Percentiles rank a stretch among this genome's conserved stretches.
phyloP scores from a whole-genome alignment of 768 basidiomycete genomes.

The Harrya chromipes region DNA sequence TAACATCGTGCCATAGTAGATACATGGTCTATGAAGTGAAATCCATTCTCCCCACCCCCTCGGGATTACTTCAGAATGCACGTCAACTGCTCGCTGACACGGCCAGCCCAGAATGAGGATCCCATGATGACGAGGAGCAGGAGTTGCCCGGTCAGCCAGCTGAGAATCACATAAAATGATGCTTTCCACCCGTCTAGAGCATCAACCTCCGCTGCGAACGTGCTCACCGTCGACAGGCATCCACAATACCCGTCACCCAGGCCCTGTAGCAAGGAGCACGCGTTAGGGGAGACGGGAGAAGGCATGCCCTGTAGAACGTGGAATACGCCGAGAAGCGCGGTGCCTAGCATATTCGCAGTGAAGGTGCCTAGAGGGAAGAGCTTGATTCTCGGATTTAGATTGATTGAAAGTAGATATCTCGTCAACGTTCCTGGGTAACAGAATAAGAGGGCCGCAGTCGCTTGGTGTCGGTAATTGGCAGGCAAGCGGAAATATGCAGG shows the following conservation, averaged over 20 bases:
- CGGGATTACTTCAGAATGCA: conserved; percentile 42
- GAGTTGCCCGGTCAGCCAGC: conserved; percentile 68
- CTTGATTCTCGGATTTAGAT: conserved; percentile 62
- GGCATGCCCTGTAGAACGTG: conserved; percentile 61
- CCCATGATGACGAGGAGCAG: conserved; percentile 73
- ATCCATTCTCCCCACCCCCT: background rate
- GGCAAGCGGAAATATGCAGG: conserved; percentile 78
- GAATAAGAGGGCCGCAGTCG: conserved; percentile 85
- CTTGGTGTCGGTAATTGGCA: conserved; percentile 64
- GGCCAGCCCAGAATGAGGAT: conserved; percentile 52
- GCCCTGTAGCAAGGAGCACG: conserved; percentile 77
- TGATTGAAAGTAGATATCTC: conserved; percentile 73
- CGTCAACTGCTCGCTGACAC: conserved; percentile 42
- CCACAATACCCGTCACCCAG: conserved; percentile 92
- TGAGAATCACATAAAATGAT: conserved; percentile 64
- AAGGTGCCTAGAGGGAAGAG: conserved; percentile 79
- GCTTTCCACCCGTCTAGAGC: conserved; percentile 56
- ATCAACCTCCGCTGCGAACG: conserved; percentile 79
- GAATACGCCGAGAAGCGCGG: conserved; percentile 75
- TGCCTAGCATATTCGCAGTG: conserved; percentile 69
- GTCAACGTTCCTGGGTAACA: conserved; percentile 85
- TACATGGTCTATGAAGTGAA: background rate
- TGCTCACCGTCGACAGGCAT: conserved; percentile 91
- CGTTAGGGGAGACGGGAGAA: conserved; percentile 41
- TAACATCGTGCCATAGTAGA: background rate